These are phyloP conservation scores for Lachancea sp. DNA, from an alignment of 805 yeast genomes.

Conservation along the genomic window DNA sequence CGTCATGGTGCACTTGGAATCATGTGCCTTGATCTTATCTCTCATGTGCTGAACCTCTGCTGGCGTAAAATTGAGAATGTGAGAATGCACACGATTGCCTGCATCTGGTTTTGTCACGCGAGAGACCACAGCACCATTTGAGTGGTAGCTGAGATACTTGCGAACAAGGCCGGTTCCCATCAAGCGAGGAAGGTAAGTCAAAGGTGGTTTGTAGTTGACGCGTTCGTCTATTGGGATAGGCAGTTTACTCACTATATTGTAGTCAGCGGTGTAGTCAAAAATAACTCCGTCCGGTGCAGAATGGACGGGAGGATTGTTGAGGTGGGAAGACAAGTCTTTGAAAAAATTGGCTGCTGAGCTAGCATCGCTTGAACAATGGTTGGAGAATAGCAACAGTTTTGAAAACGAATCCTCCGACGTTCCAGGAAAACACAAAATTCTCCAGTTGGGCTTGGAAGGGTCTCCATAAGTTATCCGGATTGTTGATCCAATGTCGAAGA, in stretches of 20 bases:
- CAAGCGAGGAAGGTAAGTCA: conserved; percentile 13
- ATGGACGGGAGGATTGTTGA: conserved; percentile 2
- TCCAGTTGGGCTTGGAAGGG: conserved; percentile 21
- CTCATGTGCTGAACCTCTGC: conserved; percentile 12
- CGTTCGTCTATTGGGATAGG: conserved; percentile 23
- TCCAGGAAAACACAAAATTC: conserved; percentile 18
- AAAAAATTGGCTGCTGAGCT: conserved; percentile 18
- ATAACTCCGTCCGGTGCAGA: background rate
- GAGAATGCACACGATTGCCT: conserved; percentile 12
- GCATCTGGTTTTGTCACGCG: conserved; percentile 1
- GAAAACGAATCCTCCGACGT: background rate
- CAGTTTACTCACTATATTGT: conserved; percentile 10
- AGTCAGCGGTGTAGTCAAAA: conserved; percentile 16
- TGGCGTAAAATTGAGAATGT: conserved; percentile 11
- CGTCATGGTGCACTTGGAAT: conserved; percentile 17
- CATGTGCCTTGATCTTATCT: conserved; percentile 8
- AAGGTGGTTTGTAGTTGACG: conserved; percentile 17
- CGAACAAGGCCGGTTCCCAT: conserved; percentile 10
- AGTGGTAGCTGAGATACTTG: conserved; percentile 12
- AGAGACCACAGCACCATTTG: conserved; percentile 10
- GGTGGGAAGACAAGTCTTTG: conserved; percentile 14
- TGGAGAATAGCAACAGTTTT: conserved; percentile 18
- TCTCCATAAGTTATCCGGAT: conserved; percentile 18
- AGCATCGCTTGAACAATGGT: conserved; percentile 27
- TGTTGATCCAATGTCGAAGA: conserved; percentile 13